A percentile compares a stretch with the other conserved stretches of the same genome.
phyloP scores from a whole-genome alignment of 257 asterid species.

The Lavandula angustifolia region DNA sequence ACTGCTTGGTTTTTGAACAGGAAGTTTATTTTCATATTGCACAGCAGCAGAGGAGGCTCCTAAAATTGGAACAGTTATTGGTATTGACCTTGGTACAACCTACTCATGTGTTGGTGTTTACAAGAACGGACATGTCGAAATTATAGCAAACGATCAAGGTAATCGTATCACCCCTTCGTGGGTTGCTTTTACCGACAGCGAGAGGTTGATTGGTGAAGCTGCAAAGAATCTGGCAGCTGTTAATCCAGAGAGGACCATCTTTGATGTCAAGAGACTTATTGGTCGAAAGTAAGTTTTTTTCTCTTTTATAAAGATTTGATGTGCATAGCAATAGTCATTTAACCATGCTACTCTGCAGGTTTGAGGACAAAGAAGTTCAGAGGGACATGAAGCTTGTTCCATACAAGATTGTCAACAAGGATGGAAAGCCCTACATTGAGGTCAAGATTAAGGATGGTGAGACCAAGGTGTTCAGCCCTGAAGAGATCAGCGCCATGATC shows the following conservation, averaged over 20 bases:
- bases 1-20: constrained; percentile 41
- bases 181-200: constrained; percentile 88
- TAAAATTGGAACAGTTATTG: constrained; percentile 85
- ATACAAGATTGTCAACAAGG: constrained; percentile 81
- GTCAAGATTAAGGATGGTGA: constrained; percentile 83
- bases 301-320: background rate
- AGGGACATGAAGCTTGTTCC: constrained; percentile 89
- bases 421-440: constrained; percentile 89
- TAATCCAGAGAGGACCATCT: constrained; percentile 81
- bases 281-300: constrained; percentile 74
- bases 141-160: constrained; percentile 95
- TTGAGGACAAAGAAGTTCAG: constrained; percentile 90
- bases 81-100: constrained; percentile 93
- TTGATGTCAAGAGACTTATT: constrained; percentile 93
- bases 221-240: constrained; percentile 95
- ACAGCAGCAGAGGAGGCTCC: constrained; percentile 73
- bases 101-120: constrained; percentile 97
- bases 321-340: background rate
- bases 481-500: constrained; percentile 91
- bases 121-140: constrained; percentile 92
- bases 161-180: constrained; percentile 94
- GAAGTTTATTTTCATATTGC: constrained; percentile 58
- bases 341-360: constrained; percentile 45
- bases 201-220: constrained; percentile 94
- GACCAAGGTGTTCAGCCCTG: constrained; percentile 90